Conservation (phyloP, 805 yeast species). For the Teunomyces funiuensis region DNA sequence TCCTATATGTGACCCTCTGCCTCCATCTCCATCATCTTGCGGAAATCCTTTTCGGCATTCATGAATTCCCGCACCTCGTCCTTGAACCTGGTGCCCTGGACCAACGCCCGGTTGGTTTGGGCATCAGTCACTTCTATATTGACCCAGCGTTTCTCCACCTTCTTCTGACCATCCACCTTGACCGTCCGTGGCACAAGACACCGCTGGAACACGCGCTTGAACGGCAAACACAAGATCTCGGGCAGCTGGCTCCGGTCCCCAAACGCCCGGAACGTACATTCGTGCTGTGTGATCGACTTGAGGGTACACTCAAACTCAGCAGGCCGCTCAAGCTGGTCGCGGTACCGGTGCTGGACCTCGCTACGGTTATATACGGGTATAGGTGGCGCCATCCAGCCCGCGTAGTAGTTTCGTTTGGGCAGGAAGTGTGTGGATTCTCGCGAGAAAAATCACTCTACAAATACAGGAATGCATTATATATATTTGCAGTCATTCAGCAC, state of each 20-base stretch:
- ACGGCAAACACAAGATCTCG: slow-evolving; percentile 43
- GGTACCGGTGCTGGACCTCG: slow-evolving; percentile 29
- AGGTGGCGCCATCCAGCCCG: slow-evolving; percentile 41
- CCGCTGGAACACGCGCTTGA: slow-evolving; percentile 41
- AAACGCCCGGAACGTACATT: slow-evolving; percentile 37
- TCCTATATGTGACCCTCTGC: not conserved
- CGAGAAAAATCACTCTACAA: too few species aligned
- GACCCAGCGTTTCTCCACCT: slow-evolving; percentile 28
- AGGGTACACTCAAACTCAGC: slow-evolving; percentile 33
- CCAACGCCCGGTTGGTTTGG: slow-evolving; percentile 29
- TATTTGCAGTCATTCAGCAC: slow-evolving; percentile 44
- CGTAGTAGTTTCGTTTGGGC: not conserved
- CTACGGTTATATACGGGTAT: slow-evolving; percentile 36
- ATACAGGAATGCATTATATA: not conserved
- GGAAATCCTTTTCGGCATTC: slow-evolving; percentile 38
- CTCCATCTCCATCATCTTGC: slow-evolving; percentile 30
- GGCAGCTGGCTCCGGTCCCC: slow-evolving; percentile 23
- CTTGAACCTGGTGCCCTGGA: slow-evolving; percentile 22
- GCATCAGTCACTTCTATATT: slow-evolving; percentile 39
- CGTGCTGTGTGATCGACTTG: slow-evolving; percentile 38
- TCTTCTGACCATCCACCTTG: slow-evolving; percentile 27
- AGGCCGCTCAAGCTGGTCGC: slow-evolving; percentile 28
- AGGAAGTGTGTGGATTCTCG: not conserved
- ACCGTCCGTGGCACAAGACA: slow-evolving; percentile 29
- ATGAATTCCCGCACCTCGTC: slow-evolving; percentile 33